These are phyloP conservation scores for Talaromyces liani DNA, from an alignment of 495 filamentous ascomycete species.

Conservation along the genomic window DNA sequence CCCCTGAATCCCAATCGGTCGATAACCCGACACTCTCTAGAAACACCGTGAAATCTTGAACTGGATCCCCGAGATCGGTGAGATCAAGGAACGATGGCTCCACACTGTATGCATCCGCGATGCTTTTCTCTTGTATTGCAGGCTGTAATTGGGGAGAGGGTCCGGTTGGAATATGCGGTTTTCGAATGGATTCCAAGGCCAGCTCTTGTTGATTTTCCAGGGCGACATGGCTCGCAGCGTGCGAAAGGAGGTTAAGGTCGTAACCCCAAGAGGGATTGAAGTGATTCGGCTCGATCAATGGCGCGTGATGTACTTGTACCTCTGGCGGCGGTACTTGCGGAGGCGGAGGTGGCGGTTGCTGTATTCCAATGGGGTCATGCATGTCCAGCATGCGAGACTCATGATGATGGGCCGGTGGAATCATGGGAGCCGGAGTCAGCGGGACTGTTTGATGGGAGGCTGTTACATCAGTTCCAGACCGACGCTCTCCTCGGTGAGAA, in stretches of 20 bases:
- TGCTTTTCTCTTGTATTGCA: conserved; percentile 29
- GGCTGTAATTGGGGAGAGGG: conserved; percentile 27
- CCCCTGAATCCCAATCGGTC: conserved; percentile 43
- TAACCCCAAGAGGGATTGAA: conserved; percentile 47
- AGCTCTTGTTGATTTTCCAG: conserved; percentile 39
- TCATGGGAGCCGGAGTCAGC: conserved; percentile 30
- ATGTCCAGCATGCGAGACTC: conserved; percentile 43
- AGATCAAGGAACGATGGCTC: conserved; percentile 41
- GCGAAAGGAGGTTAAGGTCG: conserved; percentile 41
- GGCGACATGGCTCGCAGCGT: conserved; percentile 44
- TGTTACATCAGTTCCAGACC: conserved; percentile 14
- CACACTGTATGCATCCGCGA: conserved; percentile 39
- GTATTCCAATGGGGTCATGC: conserved; percentile 30
- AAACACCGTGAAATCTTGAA: conserved; percentile 45
- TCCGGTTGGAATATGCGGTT: conserved; percentile 23
- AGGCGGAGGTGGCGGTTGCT: conserved; percentile 26
- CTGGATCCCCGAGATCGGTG: conserved; percentile 38
- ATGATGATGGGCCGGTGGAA: conserved; percentile 30
- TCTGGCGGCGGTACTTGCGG: conserved; percentile 16
- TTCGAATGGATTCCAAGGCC: conserved; percentile 34
- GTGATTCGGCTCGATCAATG: conserved; percentile 37
- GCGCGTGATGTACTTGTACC: conserved; percentile 6
- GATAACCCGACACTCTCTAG: conserved; percentile 43
- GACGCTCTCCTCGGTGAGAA: conserved; percentile 34
- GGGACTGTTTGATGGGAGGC: conserved; percentile 24